Base-by-base conservation (phyloP, 2,329 filamentous ascomycete genomes). In the Rhytidhysteron rufulum region DNA sequence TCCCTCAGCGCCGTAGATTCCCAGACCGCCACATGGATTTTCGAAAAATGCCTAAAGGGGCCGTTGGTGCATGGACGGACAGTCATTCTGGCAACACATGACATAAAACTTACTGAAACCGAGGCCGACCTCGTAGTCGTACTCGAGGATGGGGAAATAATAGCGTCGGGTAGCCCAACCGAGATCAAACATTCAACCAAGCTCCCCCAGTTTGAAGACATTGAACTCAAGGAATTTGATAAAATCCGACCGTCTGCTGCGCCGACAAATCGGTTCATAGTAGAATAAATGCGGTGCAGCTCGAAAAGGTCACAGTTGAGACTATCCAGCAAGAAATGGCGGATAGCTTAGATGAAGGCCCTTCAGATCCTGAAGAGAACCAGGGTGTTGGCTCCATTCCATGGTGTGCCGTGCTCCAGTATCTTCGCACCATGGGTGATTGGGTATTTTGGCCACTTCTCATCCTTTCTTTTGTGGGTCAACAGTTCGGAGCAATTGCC, bases 21-120 rank as follows among this genome's bases (percentile, higher is more conserved):
- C 3, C 93, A 98, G 56, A 97, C 93, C 0, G 90, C 90, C 2
- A 94, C 96, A 64, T 96, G 94, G 84, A 97, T 98, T 51, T 97
- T 97, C 68, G 86, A 85, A 60, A 86, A 95, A 65, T 95, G 90
- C 44, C 83, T 98, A 48, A 83, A 83, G 53, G 93, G 93, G 2
- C 86, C 88, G 5, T 69, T 98, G 37, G 97, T 98, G 93, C 71
- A 78, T 42, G 77, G 83, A 57, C 82, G 93, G 31, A 97, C 93
- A 20, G 97, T 93, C 64, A 88, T 98, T 39, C 75, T 98, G 31
- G 91, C 98, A 25, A 96, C 93, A 0, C 93, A 98, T 71, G 98
- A 97, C 57, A 80, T 93, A 20, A 79, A 86, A n/a, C 78, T 98
- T 15, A 93, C 88, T 51, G 81, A 89, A 6, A 88, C 90, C 4